phyloP scores from a whole-genome alignment of 176 grass and related monocot genomes.

The Avena eriantha region DNA sequence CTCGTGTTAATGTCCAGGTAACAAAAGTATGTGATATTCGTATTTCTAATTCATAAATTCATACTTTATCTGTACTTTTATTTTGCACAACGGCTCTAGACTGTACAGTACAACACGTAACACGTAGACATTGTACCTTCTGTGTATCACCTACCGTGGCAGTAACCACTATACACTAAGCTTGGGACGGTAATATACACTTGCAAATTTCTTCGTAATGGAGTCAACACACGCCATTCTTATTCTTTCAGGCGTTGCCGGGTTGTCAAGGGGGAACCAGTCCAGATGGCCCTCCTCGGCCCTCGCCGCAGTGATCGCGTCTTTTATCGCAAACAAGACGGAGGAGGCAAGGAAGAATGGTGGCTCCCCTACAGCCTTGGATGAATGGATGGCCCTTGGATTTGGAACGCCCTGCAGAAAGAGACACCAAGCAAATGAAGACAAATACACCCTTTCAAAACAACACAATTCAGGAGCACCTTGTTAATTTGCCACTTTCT shows the following conservation, averaged over 20 bases:
- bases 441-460: not conserved
- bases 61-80: conserved; percentile 16
- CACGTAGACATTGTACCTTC: not conserved
- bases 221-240: conserved; percentile 88
- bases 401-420: conserved; percentile 72
- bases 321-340: conserved; percentile 90
- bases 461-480: not conserved
- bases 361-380: conserved; percentile 93
- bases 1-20: not conserved
- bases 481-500: not conserved
- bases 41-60: not conserved
- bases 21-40: not conserved
- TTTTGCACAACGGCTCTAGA: not conserved
- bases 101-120: conserved; percentile 17
- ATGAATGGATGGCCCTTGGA: conserved; percentile 83
- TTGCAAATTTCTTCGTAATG: conserved; percentile 78
- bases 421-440: not conserved
- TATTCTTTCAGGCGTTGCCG: conserved; percentile 87
- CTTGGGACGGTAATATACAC: conserved; percentile 68
- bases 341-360: conserved; percentile 86
- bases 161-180: conserved; percentile 68
- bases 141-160: not conserved
- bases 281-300: conserved; percentile 66
- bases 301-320: conserved; percentile 74
- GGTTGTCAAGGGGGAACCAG: conserved; percentile 93